A percentile compares a stretch with the other conserved stretches of the same genome.
phyloP scores from a whole-genome alignment of 768 basidiomycete species.

The Ramaria rubella region DNA sequence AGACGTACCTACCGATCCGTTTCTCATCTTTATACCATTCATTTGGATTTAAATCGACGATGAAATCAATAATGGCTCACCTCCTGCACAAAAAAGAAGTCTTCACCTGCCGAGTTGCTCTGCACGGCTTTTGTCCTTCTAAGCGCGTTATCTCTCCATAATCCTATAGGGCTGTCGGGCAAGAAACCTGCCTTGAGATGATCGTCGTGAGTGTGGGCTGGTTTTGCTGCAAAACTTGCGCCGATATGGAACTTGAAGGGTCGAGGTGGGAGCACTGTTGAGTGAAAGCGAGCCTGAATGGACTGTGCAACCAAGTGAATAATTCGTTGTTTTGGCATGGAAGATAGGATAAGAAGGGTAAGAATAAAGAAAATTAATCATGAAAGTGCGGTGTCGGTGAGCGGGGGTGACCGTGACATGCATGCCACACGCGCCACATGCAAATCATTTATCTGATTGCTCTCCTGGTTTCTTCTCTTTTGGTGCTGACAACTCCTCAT shows the following conservation, averaged over 20 bases:
- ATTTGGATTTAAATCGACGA: not conserved
- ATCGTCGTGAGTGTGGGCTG: constrained; percentile 29
- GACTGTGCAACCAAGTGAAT: not conserved
- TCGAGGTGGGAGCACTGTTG: constrained; percentile 20
- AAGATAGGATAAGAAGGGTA: not conserved
- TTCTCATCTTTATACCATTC: constrained; percentile 52
- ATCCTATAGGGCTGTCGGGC: constrained; percentile 48
- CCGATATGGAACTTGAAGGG: constrained; percentile 73
- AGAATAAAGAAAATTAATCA: not conserved
- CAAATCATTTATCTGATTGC: no score
- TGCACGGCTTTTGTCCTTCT: constrained; percentile 34
- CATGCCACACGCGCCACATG: not conserved
- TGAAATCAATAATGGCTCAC: constrained; percentile 32
- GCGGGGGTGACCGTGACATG: not conserved
- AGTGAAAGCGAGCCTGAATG: not conserved
- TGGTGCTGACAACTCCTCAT: no score
- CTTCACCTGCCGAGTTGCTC: constrained; percentile 45
- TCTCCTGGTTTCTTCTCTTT: no score
- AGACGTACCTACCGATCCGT: constrained; percentile 58
- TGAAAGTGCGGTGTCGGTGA: not conserved
- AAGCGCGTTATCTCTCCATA: constrained; percentile 65
- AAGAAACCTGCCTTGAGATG: constrained; percentile 35
- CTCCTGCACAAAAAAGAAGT: constrained; percentile 64
- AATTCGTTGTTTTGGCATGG: not conserved
- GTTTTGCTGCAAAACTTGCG: constrained; percentile 73